Evolutionary conservation across 1,139 yeast species (phyloP).

Genomic region (Debaryomyces subglobosus): DNA sequence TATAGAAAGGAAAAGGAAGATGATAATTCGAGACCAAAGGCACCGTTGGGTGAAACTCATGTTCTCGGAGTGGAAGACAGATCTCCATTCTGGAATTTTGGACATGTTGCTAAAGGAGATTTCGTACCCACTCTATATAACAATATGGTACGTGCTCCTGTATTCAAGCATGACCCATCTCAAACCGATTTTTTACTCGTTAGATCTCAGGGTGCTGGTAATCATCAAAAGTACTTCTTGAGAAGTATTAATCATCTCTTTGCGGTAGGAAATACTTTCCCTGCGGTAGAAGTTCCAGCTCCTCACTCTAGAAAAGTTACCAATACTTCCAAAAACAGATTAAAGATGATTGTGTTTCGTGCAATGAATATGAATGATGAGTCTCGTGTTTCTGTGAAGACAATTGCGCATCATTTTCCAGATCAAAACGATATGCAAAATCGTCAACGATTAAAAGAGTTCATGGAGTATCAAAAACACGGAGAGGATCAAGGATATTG

Average conservation of each 20-base stretch:
- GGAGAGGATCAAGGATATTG: conserved; percentile 97
- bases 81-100: conserved; percentile 98
- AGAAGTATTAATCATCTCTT: conserved; percentile 73
- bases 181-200: conserved; percentile 82
- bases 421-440: conserved; percentile 98
- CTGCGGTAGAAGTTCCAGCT: conserved; percentile 94
- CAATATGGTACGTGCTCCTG: conserved; percentile 90
- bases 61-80: conserved; percentile 94
- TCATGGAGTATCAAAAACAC: conserved; percentile 95
- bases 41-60: conserved; percentile 92
- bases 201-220: conserved; percentile 79
- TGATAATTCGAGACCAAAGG: conserved; percentile 85
- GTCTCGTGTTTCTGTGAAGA: conserved; percentile 80
- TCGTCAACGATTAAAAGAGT: conserved; percentile 91
- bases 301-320: conserved; percentile 97
- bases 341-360: conserved; percentile 92
- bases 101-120: conserved; percentile 93
- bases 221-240: conserved; percentile 54
- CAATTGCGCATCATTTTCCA: conserved; percentile 90
- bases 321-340: conserved; percentile 84
- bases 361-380: conserved; percentile 77
- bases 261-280: conserved; percentile 90
- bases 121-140: conserved; percentile 93
- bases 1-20: conserved; percentile 83
- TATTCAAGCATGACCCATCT: conserved; percentile 80